phyloP scores from a whole-genome alignment of 306 rosid species.

The Vigna mungo region DNA sequence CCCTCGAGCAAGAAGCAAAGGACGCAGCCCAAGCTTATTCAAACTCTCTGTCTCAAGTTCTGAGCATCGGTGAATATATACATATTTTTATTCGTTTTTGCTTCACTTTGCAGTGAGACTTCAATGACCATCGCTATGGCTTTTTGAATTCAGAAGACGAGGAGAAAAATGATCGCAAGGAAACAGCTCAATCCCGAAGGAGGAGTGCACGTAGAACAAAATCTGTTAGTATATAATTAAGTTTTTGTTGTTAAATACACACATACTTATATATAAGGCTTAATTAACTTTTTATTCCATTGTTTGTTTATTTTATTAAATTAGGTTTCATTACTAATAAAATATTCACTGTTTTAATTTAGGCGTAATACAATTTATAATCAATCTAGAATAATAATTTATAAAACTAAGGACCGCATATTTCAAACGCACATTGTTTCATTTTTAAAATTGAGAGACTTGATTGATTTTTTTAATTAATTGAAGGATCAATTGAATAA shows the following conservation, averaged over 20 bases:
- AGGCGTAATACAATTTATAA: too few relatives aligned
- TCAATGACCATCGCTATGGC: neutral
- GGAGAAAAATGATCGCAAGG: slow-evolving; percentile 56
- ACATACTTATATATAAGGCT: too few relatives aligned
- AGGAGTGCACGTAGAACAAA: slow-evolving; percentile 55
- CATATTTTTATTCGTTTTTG: neutral
- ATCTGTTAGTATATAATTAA: slow-evolving; percentile 52
- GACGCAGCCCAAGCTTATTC: slow-evolving; percentile 68
- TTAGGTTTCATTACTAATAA: too few relatives aligned
- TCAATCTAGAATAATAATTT: too few relatives aligned
- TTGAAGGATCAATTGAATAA: too few relatives aligned
- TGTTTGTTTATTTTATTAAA: too few relatives aligned
- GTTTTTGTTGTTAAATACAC: neutral
- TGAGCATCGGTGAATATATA: slow-evolving; percentile 56
- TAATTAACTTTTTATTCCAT: too few relatives aligned
- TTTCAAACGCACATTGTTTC: too few relatives aligned
- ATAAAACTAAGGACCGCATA: too few relatives aligned
- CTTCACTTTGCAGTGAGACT: neutral
- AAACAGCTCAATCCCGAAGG: slow-evolving; percentile 55
- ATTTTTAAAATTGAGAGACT: too few relatives aligned
- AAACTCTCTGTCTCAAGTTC: slow-evolving; percentile 58
- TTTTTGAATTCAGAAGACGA: slow-evolving; percentile 70
- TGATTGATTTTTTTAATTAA: too few relatives aligned
- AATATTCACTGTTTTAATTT: too few relatives aligned
- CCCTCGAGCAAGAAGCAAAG: slow-evolving; percentile 76